Percentiles rank a stretch among this genome's conserved stretches.
These are phyloP conservation scores for Auricularia cornea DNA, from an alignment of 768 basidiomycete species.

Conservation along the genomic window DNA sequence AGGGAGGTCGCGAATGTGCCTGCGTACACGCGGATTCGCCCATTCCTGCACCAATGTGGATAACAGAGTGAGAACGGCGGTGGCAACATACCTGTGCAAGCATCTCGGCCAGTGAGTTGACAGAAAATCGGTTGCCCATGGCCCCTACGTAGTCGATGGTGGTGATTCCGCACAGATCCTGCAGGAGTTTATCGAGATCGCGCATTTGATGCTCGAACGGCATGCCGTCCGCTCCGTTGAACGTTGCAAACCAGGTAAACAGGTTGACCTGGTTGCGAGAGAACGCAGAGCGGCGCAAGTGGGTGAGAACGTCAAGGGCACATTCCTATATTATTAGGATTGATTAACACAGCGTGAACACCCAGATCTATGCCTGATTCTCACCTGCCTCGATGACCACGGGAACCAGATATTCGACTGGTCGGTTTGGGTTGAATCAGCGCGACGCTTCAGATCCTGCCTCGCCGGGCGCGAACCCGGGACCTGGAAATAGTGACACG, in stretches of 20 bases:
- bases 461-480: not conserved
- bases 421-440: not conserved
- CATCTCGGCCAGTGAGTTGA: conserved; percentile 23
- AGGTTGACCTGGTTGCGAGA: not conserved
- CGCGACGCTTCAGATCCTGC: not conserved
- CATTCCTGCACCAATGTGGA: conserved; percentile 23
- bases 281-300: not conserved
- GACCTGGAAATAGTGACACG: not conserved
- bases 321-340: not conserved
- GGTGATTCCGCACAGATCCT: conserved; percentile 21
- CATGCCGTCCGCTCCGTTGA: not conserved
- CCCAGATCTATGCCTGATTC: not conserved
- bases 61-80: not conserved
- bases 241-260: not conserved
- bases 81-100: conserved; percentile 22
- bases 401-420: not conserved
- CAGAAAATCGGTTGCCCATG: conserved; percentile 25
- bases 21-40: conserved; percentile 27
- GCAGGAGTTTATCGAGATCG: conserved; percentile 11
- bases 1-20: conserved; percentile 25
- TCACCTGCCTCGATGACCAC: not conserved
- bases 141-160: conserved; percentile 23
- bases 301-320: not conserved
- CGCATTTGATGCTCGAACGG: conserved; percentile 3
- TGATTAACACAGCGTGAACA: not conserved